Conservation (phyloP, 1,284 basidiomycete species). For the Ganoderma leucocontextum region DNA sequence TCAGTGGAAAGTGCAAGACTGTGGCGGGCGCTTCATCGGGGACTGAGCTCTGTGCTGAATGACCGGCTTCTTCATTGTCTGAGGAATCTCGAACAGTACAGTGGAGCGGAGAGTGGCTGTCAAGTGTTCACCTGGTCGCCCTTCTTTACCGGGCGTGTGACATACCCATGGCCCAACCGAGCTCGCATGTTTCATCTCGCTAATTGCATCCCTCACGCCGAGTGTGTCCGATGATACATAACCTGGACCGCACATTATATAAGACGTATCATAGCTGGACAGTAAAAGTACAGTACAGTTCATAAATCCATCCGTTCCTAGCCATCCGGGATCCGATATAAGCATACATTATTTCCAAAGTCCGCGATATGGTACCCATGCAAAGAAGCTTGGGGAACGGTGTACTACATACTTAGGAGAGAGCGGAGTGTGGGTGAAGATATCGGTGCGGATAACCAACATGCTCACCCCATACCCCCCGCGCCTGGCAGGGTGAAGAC, state of each 20-base stretch:
- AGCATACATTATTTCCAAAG: neutral
- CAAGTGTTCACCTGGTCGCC: neutral
- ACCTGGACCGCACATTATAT: neutral
- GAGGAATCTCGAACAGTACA: neutral
- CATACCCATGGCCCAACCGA: neutral
- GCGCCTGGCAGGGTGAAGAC: conserved; percentile 14
- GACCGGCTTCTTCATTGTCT: neutral
- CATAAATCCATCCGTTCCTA: neutral
- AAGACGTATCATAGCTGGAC: neutral
- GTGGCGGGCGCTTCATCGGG: neutral
- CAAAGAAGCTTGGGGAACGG: neutral
- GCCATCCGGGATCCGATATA: neutral
- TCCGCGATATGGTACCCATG: neutral
- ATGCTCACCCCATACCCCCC: conserved; percentile 15
- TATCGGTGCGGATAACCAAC: neutral
- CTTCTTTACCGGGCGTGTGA: neutral
- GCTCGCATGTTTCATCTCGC: conserved; percentile 7
- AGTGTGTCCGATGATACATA: neutral
- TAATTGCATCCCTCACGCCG: neutral
- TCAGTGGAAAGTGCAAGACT: neutral
- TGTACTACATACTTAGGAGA: neutral
- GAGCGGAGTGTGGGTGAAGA: neutral
- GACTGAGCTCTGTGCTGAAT: neutral
- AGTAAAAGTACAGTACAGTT: conserved; percentile 5
- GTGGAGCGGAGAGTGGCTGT: conserved; percentile 3